A percentile compares a stretch with the other conserved stretches of the same genome.
Evolutionary conservation across 2,329 filamentous ascomycete genomes (phyloP).

Genomic region (Colletotrichum spaethianum): DNA sequence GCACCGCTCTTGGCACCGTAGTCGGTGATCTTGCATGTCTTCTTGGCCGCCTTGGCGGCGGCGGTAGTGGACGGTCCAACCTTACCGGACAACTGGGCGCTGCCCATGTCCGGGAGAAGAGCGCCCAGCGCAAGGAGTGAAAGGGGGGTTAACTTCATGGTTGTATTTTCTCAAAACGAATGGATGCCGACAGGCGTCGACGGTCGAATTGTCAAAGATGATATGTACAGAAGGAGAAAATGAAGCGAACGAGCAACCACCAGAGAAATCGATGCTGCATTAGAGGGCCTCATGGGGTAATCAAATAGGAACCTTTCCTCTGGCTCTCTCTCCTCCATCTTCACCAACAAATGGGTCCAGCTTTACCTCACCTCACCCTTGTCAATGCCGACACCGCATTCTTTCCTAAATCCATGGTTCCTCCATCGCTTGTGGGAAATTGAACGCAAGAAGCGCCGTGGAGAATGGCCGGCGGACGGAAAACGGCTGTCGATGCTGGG

Average conservation of each 20-base stretch:
- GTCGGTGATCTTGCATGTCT: slow-evolving; percentile 62
- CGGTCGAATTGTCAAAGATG: not conserved
- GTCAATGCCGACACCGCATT: not conserved
- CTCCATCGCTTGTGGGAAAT: slow-evolving; percentile 30
- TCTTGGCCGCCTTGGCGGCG: slow-evolving; percentile 47
- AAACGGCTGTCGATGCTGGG: slow-evolving; percentile 7
- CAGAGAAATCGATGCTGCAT: not conserved
- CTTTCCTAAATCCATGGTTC: slow-evolving; percentile 23
- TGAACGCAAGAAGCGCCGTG: slow-evolving; percentile 12
- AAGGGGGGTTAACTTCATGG: slow-evolving; percentile 33
- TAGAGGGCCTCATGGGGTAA: not conserved
- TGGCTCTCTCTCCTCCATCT: not conserved
- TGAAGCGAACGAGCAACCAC: not conserved
- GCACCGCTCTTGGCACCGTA: slow-evolving; percentile 66
- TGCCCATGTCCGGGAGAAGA: slow-evolving; percentile 28
- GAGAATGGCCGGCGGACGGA: slow-evolving; percentile 15
- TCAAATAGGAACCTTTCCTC: not conserved
- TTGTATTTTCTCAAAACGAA: slow-evolving; percentile 11
- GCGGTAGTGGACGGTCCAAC: slow-evolving; percentile 48
- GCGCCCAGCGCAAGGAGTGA: slow-evolving; percentile 37
- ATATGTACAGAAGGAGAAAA: no score
- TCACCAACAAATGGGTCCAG: not conserved
- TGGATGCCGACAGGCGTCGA: slow-evolving; percentile 18
- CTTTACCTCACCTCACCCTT: slow-evolving; percentile 9
- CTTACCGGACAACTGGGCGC: slow-evolving; percentile 46